A percentile compares a stretch with the other conserved stretches of the same genome.
phyloP scores from a whole-genome alignment of 2,329 filamentous ascomycete species.

The Alternaria panax region DNA sequence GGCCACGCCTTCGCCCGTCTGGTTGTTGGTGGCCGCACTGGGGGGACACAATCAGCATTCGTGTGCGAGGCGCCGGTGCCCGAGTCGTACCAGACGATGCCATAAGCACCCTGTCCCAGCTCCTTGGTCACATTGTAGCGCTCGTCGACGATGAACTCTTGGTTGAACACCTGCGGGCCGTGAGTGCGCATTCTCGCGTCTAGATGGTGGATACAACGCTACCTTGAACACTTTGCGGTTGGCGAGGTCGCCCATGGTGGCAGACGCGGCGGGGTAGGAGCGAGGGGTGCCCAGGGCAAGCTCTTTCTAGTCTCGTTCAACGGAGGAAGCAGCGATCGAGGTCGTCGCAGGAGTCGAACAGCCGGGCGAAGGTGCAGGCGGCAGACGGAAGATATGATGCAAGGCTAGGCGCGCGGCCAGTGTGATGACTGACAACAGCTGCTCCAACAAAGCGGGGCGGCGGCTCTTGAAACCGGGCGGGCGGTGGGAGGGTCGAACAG shows the following conservation, averaged over 20 bases:
- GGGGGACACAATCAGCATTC: slow-evolving; percentile 34
- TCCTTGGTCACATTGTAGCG: slow-evolving; percentile 99
- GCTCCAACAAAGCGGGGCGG: slow-evolving; percentile 27
- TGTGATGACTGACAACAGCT: slow-evolving; percentile 33
- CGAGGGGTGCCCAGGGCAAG: slow-evolving; percentile 57
- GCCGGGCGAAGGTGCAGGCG: slow-evolving; percentile 17
- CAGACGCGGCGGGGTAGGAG: slow-evolving; percentile 11
- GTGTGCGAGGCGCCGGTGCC: slow-evolving; percentile 2
- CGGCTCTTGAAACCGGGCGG: slow-evolving; percentile 27
- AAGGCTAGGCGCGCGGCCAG: slow-evolving; percentile 40
- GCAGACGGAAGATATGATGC: slow-evolving; percentile 33
- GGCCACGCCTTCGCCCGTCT: slow-evolving; percentile 90
- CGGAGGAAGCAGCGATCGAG: neutral
- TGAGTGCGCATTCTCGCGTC: neutral
- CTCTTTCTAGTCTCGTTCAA: neutral
- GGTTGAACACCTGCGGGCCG: slow-evolving; percentile 76
- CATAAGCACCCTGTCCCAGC: slow-evolving; percentile 96
- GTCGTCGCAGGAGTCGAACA: slow-evolving; percentile 12
- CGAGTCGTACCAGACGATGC: slow-evolving; percentile 86
- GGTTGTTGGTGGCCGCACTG: slow-evolving; percentile 90
- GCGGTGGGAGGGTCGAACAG: slow-evolving; percentile 19
- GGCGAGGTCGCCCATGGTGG: slow-evolving; percentile 65
- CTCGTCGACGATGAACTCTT: slow-evolving; percentile 98
- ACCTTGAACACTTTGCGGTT: slow-evolving; percentile 71
- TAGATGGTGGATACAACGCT: neutral